Conservation (phyloP, 192 early-diverging fungal genomes). For the Podila clonocystis region DNA sequence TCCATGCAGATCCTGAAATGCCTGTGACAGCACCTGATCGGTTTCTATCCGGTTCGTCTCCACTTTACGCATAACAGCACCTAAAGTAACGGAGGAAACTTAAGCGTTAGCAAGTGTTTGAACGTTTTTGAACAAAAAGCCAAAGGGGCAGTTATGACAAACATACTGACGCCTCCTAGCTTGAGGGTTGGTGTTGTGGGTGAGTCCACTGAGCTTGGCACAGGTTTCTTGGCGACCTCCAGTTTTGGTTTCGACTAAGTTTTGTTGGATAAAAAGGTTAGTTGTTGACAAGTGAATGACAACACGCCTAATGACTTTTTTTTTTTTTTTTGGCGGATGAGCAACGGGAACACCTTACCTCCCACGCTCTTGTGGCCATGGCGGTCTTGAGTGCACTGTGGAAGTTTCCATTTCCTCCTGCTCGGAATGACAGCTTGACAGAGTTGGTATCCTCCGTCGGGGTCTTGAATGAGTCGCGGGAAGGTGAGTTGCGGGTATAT, state of each 20-base stretch:
- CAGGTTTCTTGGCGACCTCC: constrained; percentile 3
- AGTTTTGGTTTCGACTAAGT: constrained; percentile 20
- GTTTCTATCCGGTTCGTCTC: constrained; percentile 71
- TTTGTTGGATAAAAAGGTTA: neutral
- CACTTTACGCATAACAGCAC: constrained; percentile 71
- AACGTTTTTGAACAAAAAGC: neutral
- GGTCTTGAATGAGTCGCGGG: constrained; percentile 7
- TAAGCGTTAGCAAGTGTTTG: neutral
- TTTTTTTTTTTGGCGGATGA: neutral
- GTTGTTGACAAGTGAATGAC: neutral
- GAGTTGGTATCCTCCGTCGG: constrained; percentile 34
- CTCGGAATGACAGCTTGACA: constrained; percentile 84
- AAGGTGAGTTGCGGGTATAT: constrained; percentile 3
- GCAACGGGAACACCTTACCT: constrained; percentile 42
- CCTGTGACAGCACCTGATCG: constrained; percentile 76
- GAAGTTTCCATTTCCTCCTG: constrained; percentile 73
- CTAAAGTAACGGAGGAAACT: constrained; percentile 37
- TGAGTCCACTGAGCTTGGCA: neutral
- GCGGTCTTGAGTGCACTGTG: constrained; percentile 69
- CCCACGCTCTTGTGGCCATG: constrained; percentile 71
- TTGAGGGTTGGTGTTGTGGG: neutral
- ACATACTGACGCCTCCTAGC: constrained; percentile 62
- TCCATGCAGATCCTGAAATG: constrained; percentile 90
- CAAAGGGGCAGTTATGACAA: neutral
- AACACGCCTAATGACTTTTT: neutral